phyloP scores from a whole-genome alignment of 306 rosid species.

The Dalbergia cultrata region DNA sequence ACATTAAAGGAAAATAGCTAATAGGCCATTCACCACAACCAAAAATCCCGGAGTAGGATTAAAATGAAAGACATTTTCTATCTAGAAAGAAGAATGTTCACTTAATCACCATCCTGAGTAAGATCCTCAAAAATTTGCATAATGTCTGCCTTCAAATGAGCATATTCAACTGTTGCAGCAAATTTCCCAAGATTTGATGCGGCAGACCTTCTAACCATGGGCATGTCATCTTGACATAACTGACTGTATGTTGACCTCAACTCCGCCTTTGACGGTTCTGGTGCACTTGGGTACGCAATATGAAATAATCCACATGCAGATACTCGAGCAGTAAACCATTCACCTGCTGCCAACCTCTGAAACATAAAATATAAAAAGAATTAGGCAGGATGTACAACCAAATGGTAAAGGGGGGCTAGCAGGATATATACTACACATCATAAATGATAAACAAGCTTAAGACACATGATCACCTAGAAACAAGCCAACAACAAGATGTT shows the following conservation, averaged over 20 bases:
- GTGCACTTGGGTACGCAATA: conserved; percentile 92
- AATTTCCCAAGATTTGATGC: conserved; percentile 96
- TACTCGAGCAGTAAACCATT: conserved; percentile 99
- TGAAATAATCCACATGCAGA: conserved; percentile 97
- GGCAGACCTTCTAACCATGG: conserved; percentile 99
- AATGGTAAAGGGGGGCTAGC: conserved; percentile 18
- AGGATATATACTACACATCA: conserved; percentile 17
- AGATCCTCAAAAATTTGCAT: conserved; percentile 95
- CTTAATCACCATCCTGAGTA: conserved; percentile 85
- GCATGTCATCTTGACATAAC: conserved; percentile 99
- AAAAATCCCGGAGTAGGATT: conserved; percentile 23
- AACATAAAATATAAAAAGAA: conserved; percentile 32
- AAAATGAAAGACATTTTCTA: conserved; percentile 19
- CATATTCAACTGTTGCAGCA: conserved; percentile 92
- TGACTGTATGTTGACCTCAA: conserved; percentile 86
- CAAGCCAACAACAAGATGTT: conserved; percentile 31
- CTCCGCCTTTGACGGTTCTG: conserved; percentile 80
- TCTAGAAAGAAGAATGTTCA: conserved; percentile 23
- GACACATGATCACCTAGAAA: conserved; percentile 8
- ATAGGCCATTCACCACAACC: conserved; percentile 27
- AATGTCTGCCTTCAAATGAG: conserved; percentile 85
- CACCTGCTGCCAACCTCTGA: conserved; percentile 98
- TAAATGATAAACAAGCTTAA: neutral
- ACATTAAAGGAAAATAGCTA: conserved; percentile 27
- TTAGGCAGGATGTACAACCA: conserved; percentile 27